Base-by-base conservation (phyloP, 169 alveolate genomes). In the Fabrea salina region DNA sequence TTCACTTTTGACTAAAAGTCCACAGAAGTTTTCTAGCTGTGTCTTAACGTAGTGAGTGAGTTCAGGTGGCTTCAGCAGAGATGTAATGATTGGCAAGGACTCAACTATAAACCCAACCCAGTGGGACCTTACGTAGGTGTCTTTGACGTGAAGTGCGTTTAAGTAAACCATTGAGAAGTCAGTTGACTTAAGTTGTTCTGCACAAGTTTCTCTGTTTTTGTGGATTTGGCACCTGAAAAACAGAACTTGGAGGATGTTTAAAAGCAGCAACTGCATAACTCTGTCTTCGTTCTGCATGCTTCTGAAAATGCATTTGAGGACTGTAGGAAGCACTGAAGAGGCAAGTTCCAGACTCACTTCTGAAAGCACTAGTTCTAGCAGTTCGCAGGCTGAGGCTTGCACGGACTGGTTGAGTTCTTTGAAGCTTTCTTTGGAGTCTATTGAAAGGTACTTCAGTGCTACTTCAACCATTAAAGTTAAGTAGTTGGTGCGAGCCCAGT, bases 81-180 rank as follows among this genome's bases (percentile, higher is more conserved):
- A 13, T 16, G 66, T 70, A 11, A 70, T n/a, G 27, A 41, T 41
- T 27, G 79, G 67, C 0, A 70, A 35, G 27, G 66, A 50, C 22
- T 47, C 39, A 27, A 50, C 68, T 13, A 70, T 47, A 37, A 70
- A 70, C 19, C 27, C 22, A 37, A 70, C 30, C 79, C 79, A 70
- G 35, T 50, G 59, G 2, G 40, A 11, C 11, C 39, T 19, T 16
- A 70, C 37, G 32, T 47, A 43, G 4, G 66, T 19, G 44, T 70
- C 66, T 43, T 70, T 22, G 1, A n/a, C 32, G 2, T 47, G 22
- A n/a, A 70, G 66, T 3, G 49, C 59, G 16, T 47, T 25, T 25
- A 70, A 50, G 37, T 47, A 43, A 1, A 70, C 66, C 5, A 27
- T 32, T 5, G 40, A 25, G 27, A 70, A 70, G 16, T 27, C 44